A percentile compares a stretch with the other conserved stretches of the same genome.
Conservation (phyloP, 192 early-diverging fungal genomes). For the Coemansia sp. region DNA sequence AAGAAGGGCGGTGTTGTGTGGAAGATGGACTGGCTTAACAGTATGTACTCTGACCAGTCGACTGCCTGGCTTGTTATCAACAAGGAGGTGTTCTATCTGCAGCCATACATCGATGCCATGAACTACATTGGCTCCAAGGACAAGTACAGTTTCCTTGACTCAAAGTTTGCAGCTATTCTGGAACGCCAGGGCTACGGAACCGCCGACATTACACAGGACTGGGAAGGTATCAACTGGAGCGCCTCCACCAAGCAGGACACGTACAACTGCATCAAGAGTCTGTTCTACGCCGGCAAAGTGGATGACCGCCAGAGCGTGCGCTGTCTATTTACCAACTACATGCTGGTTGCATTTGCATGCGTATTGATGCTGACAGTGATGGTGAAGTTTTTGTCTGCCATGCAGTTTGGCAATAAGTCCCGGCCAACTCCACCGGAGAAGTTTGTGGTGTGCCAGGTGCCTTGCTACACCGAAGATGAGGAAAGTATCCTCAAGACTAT, state of each 20-base stretch:
- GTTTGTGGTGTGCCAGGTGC: constrained; percentile 94
- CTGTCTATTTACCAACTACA: constrained; percentile 85
- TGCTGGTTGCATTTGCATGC: constrained; percentile 75
- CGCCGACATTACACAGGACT: constrained; percentile 43
- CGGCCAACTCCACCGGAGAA: constrained; percentile 86
- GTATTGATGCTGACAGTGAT: constrained; percentile 79
- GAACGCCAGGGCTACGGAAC: constrained; percentile 53
- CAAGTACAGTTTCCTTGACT: constrained; percentile 59
- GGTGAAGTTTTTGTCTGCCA: constrained; percentile 76
- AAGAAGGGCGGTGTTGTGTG: constrained; percentile 68
- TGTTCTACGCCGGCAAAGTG: constrained; percentile 81
- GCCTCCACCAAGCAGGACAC: constrained; percentile 25
- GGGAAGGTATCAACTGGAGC: constrained; percentile 48
- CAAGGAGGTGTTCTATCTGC: constrained; percentile 67
- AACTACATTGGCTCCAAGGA: constrained; percentile 24
- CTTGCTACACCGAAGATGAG: constrained; percentile 95
- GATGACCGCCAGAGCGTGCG: constrained; percentile 74
- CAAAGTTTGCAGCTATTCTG: constrained; percentile 18
- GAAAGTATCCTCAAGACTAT: constrained; percentile 84
- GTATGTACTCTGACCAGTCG: constrained; percentile 50
- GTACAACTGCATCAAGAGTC: constrained; percentile 75
- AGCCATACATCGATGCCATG: constrained; percentile 55
- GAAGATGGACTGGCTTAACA: constrained; percentile 55
- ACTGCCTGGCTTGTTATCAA: constrained; percentile 62
- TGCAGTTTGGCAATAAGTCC: constrained; percentile 71